Percentiles rank a stretch among this genome's conserved stretches.
These are phyloP conservation scores for Ustilago crameri DNA, from an alignment of 1,284 basidiomycete genomes.

Conservation along the genomic window DNA sequence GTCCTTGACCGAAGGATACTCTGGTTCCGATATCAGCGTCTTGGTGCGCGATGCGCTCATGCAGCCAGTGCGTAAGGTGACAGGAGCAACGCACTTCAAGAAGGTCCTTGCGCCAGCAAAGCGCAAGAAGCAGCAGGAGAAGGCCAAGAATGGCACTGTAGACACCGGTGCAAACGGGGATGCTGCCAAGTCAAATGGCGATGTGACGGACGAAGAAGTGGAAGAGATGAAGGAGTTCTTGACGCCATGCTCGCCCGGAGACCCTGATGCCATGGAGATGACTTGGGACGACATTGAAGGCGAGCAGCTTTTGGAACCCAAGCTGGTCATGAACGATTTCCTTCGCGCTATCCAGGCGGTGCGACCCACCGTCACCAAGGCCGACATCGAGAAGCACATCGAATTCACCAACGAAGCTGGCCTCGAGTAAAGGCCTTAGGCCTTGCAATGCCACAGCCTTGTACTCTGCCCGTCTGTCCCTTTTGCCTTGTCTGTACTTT, in stretches of 20 bases:
- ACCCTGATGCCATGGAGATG: constrained; percentile 85
- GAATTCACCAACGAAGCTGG: constrained; percentile 87
- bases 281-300: constrained; percentile 91
- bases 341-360: constrained; percentile 83
- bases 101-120: constrained; percentile 68
- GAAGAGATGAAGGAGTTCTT: constrained; percentile 72
- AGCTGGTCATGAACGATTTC: constrained; percentile 76
- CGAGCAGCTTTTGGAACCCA: constrained; percentile 79
- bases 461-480: constrained; percentile 1
- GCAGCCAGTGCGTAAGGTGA: constrained; percentile 97
- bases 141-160: constrained; percentile 40
- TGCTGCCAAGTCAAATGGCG: constrained; percentile 39
- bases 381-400: constrained; percentile 87
- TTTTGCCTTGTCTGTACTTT: neutral
- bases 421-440: constrained; percentile 44
- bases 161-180: constrained; percentile 43
- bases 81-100: constrained; percentile 95
- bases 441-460: neutral
- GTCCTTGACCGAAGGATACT: constrained; percentile 88
- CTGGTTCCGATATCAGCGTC: constrained; percentile 94
- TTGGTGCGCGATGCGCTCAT: constrained; percentile 96
- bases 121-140: constrained; percentile 41
- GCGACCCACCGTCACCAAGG: constrained; percentile 86
- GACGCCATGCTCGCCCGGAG: constrained; percentile 95
- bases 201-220: constrained; percentile 65